phyloP scores from a whole-genome alignment of 768 basidiomycete species.

The Rhodotorula babjevae region DNA sequence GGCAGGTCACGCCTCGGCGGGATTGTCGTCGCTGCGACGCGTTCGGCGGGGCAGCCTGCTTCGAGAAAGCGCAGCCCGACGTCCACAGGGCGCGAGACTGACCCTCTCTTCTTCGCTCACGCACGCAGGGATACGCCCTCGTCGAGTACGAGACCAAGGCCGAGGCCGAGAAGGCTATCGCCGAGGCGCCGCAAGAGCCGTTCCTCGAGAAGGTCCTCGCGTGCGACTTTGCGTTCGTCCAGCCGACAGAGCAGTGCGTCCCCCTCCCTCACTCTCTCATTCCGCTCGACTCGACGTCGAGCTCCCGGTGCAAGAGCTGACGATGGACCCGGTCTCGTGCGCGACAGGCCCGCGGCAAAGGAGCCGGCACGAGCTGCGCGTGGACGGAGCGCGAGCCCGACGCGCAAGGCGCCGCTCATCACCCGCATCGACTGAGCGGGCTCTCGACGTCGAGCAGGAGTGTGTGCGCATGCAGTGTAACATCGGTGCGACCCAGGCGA shows the following conservation, averaged over 20 bases:
- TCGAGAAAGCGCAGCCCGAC: too few relatives aligned
- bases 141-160: constrained; percentile 95
- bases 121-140: constrained; percentile 83
- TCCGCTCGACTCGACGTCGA: too few relatives aligned
- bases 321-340: too few relatives aligned
- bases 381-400: constrained; percentile 31
- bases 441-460: not conserved
- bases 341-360: not conserved
- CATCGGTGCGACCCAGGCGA: not conserved
- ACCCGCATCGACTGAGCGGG: constrained; percentile 31
- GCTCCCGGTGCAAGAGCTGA: not conserved
- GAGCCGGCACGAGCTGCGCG: constrained; percentile 10
- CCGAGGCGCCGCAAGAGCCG: constrained; percentile 74
- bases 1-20: too few relatives aligned
- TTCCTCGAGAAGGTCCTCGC: constrained; percentile 80
- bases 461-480: not conserved
- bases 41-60: too few relatives aligned
- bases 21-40: too few relatives aligned
- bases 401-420: constrained; percentile 25
- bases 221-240: constrained; percentile 88
- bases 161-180: constrained; percentile 90
- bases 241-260: constrained; percentile 55
- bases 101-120: not conserved
- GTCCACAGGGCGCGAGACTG: too few relatives aligned
- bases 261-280: not conserved